Evolutionary conservation across 805 yeast genomes (phyloP), one percentile per base, ranked within the genome.

Genomic region (Cyberlindnera suaveolens): DNA sequence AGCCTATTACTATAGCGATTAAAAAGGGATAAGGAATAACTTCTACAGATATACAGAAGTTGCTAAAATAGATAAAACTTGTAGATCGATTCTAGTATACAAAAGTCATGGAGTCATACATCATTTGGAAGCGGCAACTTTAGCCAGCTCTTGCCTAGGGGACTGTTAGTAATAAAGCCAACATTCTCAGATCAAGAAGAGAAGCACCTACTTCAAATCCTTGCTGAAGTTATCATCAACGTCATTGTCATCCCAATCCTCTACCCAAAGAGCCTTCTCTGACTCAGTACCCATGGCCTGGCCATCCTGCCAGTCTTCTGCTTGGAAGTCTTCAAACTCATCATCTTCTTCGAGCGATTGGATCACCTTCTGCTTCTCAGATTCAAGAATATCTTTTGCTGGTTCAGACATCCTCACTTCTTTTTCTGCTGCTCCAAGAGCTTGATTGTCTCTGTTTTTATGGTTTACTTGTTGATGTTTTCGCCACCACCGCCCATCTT

Each of bases 221-320:
- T 73, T 74, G 35, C 93, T 79, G 66, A 91, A 93, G 51, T 87
- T 88, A 57, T 90, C 97, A 47, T 86, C 93, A 46, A 82, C 85
- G 57, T 90, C 96, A 49, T 89, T 96, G 61, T 91, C 95, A 53
- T 85, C 97, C 99, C 99, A 91, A 62, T 88, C 91, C 64, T 90
- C 96, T 54, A 90, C 96, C 97, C 98, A 90, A 41, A 90, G 75
- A 48, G 78, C 74, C 54, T 77, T 65, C 63, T 75, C 74, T 51
- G 76, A 70, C 52, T 71, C 67, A 31, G 73, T 60, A 47, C 74
- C 72, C 50, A 78, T 61, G 44, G 82, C 63, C 55, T 81, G 72
- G 44, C 72, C 63, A 31, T 71, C 74, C n/a, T 75, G 65, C 96
- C 96, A 89, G 53, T 83, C 80, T 59, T 89, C 96, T 43, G 79